Evolutionary conservation across 2,329 filamentous ascomycete species (phyloP).

Genomic region (Dactylonectria estremocensis): DNA sequence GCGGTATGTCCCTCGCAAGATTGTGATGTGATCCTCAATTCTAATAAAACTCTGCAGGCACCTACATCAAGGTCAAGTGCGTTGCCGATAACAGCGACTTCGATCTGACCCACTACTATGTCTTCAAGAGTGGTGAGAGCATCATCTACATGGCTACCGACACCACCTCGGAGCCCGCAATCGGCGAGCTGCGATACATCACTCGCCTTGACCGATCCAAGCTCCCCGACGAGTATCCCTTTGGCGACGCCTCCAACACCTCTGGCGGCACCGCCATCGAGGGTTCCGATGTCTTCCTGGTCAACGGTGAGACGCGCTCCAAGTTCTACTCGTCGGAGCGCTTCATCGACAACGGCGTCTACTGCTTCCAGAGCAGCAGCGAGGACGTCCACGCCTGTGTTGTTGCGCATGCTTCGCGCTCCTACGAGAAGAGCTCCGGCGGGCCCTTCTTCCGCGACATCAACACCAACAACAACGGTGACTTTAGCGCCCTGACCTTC

Average conservation of each 20-base stretch:
- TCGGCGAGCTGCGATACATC: constrained; percentile 77
- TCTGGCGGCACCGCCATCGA: constrained; percentile 68
- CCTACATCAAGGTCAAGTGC: constrained; percentile 75
- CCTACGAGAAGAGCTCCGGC: constrained; percentile 73
- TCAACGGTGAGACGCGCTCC: constrained; percentile 74
- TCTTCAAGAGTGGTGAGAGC: constrained; percentile 72
- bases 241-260: constrained; percentile 70
- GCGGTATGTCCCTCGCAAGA: constrained; percentile 36
- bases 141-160: constrained; percentile 75
- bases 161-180: constrained; percentile 68
- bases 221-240: constrained; percentile 68
- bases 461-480: constrained; percentile 74
- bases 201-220: constrained; percentile 68
- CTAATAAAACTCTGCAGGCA: constrained; percentile 40
- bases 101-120: constrained; percentile 73
- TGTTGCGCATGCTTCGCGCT: constrained; percentile 61
- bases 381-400: constrained; percentile 72
- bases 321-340: constrained; percentile 80
- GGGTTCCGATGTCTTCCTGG: constrained; percentile 71
- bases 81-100: constrained; percentile 63
- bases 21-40: background rate
- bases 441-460: constrained; percentile 79
- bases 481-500: constrained; percentile 72
- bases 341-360: constrained; percentile 78
- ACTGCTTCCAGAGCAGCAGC: constrained; percentile 70